phyloP scores from a whole-genome alignment of 192 early-diverging fungal species.

The Spinellus fusiger region DNA sequence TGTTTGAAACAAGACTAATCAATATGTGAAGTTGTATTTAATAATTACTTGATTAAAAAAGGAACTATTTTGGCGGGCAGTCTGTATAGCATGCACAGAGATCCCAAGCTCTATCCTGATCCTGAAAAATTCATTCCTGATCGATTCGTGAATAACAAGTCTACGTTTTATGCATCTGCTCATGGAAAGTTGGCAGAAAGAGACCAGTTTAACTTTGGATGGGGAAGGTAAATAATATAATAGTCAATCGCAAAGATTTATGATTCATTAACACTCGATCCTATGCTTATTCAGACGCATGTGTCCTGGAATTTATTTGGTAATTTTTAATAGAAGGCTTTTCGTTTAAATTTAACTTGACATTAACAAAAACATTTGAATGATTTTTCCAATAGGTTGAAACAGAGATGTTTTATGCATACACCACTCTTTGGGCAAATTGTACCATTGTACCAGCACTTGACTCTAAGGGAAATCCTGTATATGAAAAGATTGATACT shows the following conservation, averaged over 20 bases:
- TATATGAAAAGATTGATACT: too few species aligned
- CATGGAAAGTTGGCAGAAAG: constrained; percentile 1
- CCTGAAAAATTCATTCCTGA: constrained; percentile 44
- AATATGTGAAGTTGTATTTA: constrained; percentile 26
- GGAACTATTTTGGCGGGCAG: constrained; percentile 36
- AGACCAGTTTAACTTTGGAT: constrained; percentile 17
- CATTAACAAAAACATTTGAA: too few species aligned
- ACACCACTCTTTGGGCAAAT: too few species aligned
- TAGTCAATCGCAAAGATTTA: neutral
- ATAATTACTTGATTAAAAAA: neutral
- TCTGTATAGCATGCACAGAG: constrained; percentile 40
- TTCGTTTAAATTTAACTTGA: too few species aligned
- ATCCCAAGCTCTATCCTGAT: neutral
- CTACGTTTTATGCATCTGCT: too few species aligned
- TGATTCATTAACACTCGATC: neutral
- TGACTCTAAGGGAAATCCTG: too few species aligned
- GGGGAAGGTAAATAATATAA: constrained; percentile 7
- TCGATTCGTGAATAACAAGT: constrained; percentile 16
- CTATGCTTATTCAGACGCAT: neutral
- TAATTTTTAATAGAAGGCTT: too few species aligned
- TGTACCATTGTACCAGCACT: too few species aligned
- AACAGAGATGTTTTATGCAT: too few species aligned
- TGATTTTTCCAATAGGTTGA: too few species aligned
- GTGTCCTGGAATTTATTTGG: neutral
- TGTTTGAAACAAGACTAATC: constrained; percentile 5